Evolutionary conservation across 306 rosid genomes (phyloP).

Genomic region (Pyrus betulifolia): DNA sequence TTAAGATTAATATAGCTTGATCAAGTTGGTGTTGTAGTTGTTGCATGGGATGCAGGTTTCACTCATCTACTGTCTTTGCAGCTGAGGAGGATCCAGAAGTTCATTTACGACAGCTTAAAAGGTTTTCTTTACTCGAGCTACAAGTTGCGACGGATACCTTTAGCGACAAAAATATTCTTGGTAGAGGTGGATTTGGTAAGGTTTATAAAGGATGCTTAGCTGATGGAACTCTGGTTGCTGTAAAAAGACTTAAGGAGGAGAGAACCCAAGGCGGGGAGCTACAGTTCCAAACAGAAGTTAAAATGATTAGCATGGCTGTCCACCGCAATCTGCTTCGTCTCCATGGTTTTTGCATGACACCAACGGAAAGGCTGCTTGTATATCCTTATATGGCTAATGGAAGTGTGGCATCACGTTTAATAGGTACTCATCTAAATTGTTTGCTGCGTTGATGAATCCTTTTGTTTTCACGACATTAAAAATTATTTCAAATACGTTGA

Average conservation of each 20-base stretch:
- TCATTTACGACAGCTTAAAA: constrained; percentile 86
- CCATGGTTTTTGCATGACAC: constrained; percentile 94
- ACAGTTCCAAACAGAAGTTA: constrained; percentile 95
- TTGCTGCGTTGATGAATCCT: background rate
- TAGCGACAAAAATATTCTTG: constrained; percentile 69
- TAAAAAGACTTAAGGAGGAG: constrained; percentile 88
- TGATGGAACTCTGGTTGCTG: constrained; percentile 89
- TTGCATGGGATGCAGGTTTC: background rate
- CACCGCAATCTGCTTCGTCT: constrained; percentile 93
- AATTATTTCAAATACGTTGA: background rate
- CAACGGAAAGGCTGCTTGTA: constrained; percentile 91
- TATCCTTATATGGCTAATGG: constrained; percentile 92
- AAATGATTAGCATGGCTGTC: constrained; percentile 96
- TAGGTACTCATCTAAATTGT: constrained; percentile 45
- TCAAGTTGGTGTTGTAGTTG: too few species aligned
- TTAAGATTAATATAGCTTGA: too few species aligned
- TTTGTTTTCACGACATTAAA: background rate
- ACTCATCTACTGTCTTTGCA: constrained; percentile 5
- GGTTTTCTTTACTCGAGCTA: constrained; percentile 85
- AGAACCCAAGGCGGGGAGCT: constrained; percentile 84
- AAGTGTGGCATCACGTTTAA: constrained; percentile 91
- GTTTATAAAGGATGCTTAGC: constrained; percentile 92
- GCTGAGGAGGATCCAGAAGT: constrained; percentile 66
- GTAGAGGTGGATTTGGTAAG: constrained; percentile 95
- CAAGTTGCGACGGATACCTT: constrained; percentile 89